Conservation (phyloP, 2,329 filamentous ascomycete genomes). For the Aspergillus fumigatus region DNA sequence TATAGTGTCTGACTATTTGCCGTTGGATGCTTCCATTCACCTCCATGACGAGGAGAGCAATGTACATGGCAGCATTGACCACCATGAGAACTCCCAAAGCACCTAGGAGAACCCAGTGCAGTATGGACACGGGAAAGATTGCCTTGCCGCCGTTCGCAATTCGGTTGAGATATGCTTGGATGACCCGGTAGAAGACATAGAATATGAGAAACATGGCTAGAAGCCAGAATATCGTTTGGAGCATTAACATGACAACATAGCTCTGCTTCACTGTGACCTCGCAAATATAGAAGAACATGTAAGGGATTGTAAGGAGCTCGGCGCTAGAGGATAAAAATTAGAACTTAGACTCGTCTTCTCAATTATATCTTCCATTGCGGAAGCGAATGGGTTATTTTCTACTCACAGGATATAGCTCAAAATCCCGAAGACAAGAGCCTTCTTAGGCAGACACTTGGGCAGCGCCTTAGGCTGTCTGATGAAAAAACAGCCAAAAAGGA, state of each 20-base stretch:
- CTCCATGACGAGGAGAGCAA: conserved; percentile 1
- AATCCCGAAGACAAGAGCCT: conserved; percentile 9
- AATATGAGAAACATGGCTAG: conserved; percentile 11
- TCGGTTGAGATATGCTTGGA: conserved; percentile 15
- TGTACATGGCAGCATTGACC: conserved; percentile 12
- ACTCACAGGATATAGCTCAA: conserved; percentile 12
- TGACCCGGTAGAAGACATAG: conserved; percentile 18
- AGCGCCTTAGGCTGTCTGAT: conserved; percentile 11
- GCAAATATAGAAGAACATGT: conserved; percentile 13
- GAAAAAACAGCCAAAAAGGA: conserved; percentile 15
- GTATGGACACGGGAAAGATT: conserved; percentile 4
- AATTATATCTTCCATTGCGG: not conserved
- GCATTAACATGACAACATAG: conserved; percentile 17
- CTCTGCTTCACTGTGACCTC: conserved; percentile 14
- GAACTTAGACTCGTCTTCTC: not conserved
- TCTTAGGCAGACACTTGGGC: conserved; percentile 6
- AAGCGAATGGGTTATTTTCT: not conserved
- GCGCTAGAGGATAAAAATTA: conserved; percentile 4
- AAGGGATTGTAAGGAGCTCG: conserved; percentile 6
- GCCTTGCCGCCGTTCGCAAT: conserved; percentile 14
- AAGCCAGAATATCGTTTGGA: conserved; percentile 16
- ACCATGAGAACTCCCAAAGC: conserved; percentile 9
- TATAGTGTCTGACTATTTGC: not conserved
- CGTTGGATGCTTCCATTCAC: not conserved
- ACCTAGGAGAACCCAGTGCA: conserved; percentile 16